These are phyloP conservation scores for Setaria italica DNA, from an alignment of 202 grass and related monocot genomes.

Conservation along the genomic window DNA sequence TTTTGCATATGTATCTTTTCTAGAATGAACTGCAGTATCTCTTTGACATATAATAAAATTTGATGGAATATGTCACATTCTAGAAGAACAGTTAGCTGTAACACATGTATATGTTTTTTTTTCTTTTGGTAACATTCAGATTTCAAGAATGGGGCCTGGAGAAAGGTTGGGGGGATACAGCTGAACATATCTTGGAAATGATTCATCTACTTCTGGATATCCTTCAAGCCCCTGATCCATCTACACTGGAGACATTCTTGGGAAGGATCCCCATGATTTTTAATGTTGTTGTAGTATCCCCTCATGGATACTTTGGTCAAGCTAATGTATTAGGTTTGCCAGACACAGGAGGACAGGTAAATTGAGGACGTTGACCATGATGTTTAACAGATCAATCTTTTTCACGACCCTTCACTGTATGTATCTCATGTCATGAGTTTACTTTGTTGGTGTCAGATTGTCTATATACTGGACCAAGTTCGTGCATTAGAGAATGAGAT, in stretches of 20 bases:
- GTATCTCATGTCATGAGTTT: constrained; percentile 19
- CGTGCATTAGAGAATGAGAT: constrained; percentile 97
- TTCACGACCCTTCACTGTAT: not conserved
- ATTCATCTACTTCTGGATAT: constrained; percentile 92
- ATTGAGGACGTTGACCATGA: not conserved
- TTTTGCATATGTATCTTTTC: constrained; percentile 27
- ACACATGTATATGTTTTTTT: constrained; percentile 7
- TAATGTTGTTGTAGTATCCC: constrained; percentile 93
- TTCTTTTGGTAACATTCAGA: constrained; percentile 51
- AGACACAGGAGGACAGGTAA: constrained; percentile 98
- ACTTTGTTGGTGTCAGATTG: constrained; percentile 57
- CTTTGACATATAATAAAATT: not conserved
- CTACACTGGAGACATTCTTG: constrained; percentile 87
- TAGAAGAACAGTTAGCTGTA: constrained; percentile 21
- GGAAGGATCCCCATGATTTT: constrained; percentile 98
- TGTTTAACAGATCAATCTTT: constrained; percentile 28
- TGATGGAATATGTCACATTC: not conserved
- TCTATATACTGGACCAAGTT: constrained; percentile 99
- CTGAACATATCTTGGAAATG: constrained; percentile 88
- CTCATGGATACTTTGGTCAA: constrained; percentile 98
- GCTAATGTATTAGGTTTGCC: constrained; percentile 98
- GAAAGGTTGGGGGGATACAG: constrained; percentile 96
- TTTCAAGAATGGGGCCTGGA: constrained; percentile 99
- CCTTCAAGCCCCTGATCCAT: constrained; percentile 94
- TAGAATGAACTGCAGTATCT: not conserved